Conservation (phyloP, 1,139 yeast genomes). For the Pichia terricola region DNA sequence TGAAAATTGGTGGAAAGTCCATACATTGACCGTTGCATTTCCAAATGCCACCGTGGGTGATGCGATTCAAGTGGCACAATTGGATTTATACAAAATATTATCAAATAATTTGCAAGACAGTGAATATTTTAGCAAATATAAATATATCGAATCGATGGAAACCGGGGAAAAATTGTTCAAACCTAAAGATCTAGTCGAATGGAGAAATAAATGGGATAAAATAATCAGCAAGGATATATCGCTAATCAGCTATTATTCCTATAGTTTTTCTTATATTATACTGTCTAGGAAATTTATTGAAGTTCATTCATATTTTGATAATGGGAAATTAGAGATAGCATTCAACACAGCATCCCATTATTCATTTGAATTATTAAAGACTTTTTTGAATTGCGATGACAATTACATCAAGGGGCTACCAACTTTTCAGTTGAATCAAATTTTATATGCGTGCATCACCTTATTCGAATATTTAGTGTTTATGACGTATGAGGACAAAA, state of each 20-base stretch:
- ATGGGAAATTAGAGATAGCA: conserved; percentile 11
- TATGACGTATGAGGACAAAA: conserved; percentile 29
- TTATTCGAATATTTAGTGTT: conserved; percentile 35
- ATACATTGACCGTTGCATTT: conserved; percentile 32
- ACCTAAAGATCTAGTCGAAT: conserved; percentile 29
- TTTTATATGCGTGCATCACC: conserved; percentile 42
- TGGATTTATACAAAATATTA: conserved; percentile 30
- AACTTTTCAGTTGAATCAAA: conserved; percentile 36
- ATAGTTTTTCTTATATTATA: conserved; percentile 34
- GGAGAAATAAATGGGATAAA: conserved; percentile 35
- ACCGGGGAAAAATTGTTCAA: conserved; percentile 10
- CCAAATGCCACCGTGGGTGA: conserved; percentile 41
- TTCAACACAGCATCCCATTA: conserved; percentile 31
- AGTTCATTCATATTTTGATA: not conserved
- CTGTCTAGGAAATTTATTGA: conserved; percentile 30
- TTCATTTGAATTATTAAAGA: conserved; percentile 33
- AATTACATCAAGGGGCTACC: conserved; percentile 43
- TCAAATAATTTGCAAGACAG: not conserved
- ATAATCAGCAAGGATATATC: conserved; percentile 37
- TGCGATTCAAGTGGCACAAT: conserved; percentile 38
- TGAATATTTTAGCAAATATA: conserved; percentile 2
- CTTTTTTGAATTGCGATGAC: conserved; percentile 34
- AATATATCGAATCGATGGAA: not conserved
- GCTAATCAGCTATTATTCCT: conserved; percentile 34
- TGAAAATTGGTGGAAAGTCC: conserved; percentile 27